Conservation (phyloP, 1,139 yeast species). For the Yamadazyma membranifaciens region DNA sequence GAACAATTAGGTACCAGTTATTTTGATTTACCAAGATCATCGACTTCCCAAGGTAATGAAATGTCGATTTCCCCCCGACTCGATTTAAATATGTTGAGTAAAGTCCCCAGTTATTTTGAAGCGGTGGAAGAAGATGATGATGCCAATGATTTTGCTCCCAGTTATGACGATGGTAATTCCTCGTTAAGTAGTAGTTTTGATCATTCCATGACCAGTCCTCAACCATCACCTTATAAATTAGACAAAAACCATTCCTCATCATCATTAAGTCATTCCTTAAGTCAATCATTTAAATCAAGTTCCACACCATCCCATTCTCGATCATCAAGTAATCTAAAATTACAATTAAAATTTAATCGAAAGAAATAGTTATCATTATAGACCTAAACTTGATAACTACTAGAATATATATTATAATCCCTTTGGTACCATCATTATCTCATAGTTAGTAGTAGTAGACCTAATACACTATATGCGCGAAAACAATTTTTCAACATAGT, state of each 20-base stretch:
- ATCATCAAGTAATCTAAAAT: slow-evolving; percentile 12
- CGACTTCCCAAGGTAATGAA: slow-evolving; percentile 12
- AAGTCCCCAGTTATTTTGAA: slow-evolving; percentile 24
- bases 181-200: neutral
- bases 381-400: neutral
- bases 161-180: slow-evolving; percentile 13
- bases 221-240: slow-evolving; percentile 2
- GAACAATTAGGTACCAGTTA: slow-evolving; percentile 33
- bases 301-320: slow-evolving; percentile 7
- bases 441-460: too few relatives aligned
- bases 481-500: too few relatives aligned
- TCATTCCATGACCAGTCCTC: too few relatives aligned
- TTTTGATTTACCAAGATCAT: slow-evolving; percentile 16
- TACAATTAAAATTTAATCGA: slow-evolving; percentile 8
- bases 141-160: slow-evolving; percentile 21
- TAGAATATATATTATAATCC: too few relatives aligned
- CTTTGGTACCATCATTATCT: too few relatives aligned
- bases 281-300: slow-evolving; percentile 2
- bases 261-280: slow-evolving; percentile 2
- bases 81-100: slow-evolving; percentile 16
- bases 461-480: too few relatives aligned
- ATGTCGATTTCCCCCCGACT: slow-evolving; percentile 7
- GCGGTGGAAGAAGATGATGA: slow-evolving; percentile 24
- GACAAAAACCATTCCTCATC: slow-evolving; percentile 3
- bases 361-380: neutral